Evolutionary conservation across 2,329 filamentous ascomycete species (phyloP), one percentile per base, ranked within the genome.

Genomic region (Microsporum ferrugineum): DNA sequence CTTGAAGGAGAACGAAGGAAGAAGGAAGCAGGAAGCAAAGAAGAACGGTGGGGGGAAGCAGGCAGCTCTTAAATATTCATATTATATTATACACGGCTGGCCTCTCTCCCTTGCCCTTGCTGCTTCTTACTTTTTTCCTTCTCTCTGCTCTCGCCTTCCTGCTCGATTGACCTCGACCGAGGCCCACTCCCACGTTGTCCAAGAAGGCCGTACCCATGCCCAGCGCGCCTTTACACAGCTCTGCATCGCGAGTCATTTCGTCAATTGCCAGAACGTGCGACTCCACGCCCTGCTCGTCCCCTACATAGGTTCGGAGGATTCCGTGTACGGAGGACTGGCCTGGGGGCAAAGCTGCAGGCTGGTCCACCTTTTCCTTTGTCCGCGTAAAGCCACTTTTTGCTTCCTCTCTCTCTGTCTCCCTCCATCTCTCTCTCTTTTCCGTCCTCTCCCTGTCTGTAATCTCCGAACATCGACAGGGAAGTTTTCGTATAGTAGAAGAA

Each of bases 161-260:
- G 10, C 5, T 31, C 23, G 39, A 43, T 51, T 31, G 23, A 10
- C 23, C 23, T 51, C 27, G 27, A 31, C 27, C 27, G 6, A 10
- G 51, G 51, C 14, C 51, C 51, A 55, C 51, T 36, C 31, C 51
- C 51, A 55, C 51, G 51, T 55, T 55, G 31, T 55, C 51, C 5
- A n/a, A 12, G 51, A 23, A 17, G 17, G 31, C 10, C 4, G 29
- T n/a, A n/a, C 39, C 3, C 39, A 43, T 43, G n/a, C 12, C 39
- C 6, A n/a, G 39, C 39, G 49, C 10, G 2, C 27, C 27, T 53
- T 53, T 53, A 6, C 12, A 33, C 29, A 27, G 10, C 27, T 31
- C 14, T 33, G 29, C 49, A 55, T 55, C n/a, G 31, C 51, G 51
- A 55, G 51, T 55, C 31, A 55, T 33, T 31, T 5, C 23, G 29